Conservation (phyloP, 371 early-diverging fungal genomes). For the Rhizopus microsporus region DNA sequence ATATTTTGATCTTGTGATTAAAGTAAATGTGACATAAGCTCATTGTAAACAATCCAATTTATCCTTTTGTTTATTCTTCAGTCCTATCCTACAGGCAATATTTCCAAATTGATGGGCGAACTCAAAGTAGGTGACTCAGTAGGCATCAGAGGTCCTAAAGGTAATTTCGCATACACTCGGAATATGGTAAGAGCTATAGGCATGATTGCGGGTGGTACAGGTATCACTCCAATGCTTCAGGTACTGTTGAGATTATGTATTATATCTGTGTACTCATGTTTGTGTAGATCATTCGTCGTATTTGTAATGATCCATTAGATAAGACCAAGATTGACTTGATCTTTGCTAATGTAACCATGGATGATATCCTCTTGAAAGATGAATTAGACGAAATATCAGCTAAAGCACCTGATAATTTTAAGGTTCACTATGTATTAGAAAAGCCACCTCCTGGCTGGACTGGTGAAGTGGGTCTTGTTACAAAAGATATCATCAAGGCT, state of each 20-base stretch:
- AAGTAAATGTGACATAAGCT: slow-evolving; percentile 50
- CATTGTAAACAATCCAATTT: background rate
- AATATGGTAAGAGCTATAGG: slow-evolving; percentile 82
- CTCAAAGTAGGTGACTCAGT: slow-evolving; percentile 84
- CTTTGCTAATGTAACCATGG: slow-evolving; percentile 85
- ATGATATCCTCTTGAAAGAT: slow-evolving; percentile 83
- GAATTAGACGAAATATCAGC: slow-evolving; percentile 77
- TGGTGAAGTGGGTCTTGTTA: slow-evolving; percentile 83
- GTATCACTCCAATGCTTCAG: slow-evolving; percentile 95
- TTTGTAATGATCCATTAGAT: slow-evolving; percentile 80
- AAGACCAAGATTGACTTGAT: slow-evolving; percentile 76
- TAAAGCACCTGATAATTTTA: slow-evolving; percentile 76
- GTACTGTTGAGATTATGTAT: slow-evolving; percentile 21
- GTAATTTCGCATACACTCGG: slow-evolving; percentile 84
- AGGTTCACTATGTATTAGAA: slow-evolving; percentile 83
- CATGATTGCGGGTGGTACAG: slow-evolving; percentile 95
- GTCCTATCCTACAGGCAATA: slow-evolving; percentile 85
- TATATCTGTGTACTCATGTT: background rate
- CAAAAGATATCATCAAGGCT: slow-evolving; percentile 70
- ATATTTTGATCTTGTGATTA: slow-evolving; percentile 86
- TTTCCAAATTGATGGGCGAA: slow-evolving; percentile 77
- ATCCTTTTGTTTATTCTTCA: slow-evolving; percentile 33
- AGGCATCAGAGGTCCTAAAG: slow-evolving; percentile 89
- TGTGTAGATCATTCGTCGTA: slow-evolving; percentile 65
- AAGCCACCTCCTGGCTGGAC: slow-evolving; percentile 78